These are phyloP conservation scores for Hyphopichia pseudoburtonii DNA, from an alignment of 1,139 yeast genomes.

Conservation along the genomic window DNA sequence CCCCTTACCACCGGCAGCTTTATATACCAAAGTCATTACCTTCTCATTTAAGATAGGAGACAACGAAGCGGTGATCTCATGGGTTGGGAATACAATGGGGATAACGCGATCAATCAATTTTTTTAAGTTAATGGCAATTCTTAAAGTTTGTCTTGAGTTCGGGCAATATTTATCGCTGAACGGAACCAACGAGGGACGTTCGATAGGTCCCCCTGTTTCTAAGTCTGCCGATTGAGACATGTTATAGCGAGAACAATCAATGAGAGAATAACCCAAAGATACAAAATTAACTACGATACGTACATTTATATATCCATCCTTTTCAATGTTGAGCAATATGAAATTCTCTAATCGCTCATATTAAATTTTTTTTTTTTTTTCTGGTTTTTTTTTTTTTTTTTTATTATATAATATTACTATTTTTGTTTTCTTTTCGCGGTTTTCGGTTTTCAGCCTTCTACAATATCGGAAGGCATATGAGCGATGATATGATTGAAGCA, in stretches of 20 bases:
- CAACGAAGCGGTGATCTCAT: conserved; percentile 53
- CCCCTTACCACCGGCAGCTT: conserved; percentile 83
- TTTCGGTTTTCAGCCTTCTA: too few species aligned
- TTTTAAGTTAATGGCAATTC: conserved; percentile 75
- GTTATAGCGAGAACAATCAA: not conserved
- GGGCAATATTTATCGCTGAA: conserved; percentile 37
- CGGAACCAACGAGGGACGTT: not conserved
- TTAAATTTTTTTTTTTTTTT: too few species aligned
- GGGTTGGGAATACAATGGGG: conserved; percentile 58
- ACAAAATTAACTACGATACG: not conserved
- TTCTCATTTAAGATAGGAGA: conserved; percentile 62
- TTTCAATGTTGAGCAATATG: too few species aligned
- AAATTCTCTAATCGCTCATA: too few species aligned
- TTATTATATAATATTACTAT: too few species aligned
- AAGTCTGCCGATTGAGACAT: conserved; percentile 1
- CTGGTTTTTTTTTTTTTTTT: too few species aligned
- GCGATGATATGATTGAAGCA: too few species aligned
- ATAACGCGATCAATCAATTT: conserved; percentile 67
- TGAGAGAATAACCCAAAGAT: too few species aligned
- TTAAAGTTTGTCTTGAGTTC: conserved; percentile 65
- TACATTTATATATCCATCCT: too few species aligned
- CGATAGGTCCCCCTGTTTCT: not conserved
- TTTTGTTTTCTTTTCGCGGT: too few species aligned
- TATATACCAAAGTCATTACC: conserved; percentile 59
- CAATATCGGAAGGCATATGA: too few species aligned